Evolutionary conservation across 192 early-diverging fungal genomes (phyloP), one percentile per base, ranked within the genome.

Genomic region (Linnemannia elongata): DNA sequence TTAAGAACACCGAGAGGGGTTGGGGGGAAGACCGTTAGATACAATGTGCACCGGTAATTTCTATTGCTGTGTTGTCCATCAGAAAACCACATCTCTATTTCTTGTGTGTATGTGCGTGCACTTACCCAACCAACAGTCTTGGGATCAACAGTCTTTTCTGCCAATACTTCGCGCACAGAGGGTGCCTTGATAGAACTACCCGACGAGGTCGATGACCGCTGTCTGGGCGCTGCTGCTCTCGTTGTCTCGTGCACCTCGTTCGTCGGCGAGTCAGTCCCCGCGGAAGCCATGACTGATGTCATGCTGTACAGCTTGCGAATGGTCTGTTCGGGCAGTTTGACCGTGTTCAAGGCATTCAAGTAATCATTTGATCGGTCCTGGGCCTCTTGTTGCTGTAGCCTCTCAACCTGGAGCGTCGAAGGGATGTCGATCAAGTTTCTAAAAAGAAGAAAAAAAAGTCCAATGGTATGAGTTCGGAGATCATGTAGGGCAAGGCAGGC

Each of bases 341-440:
- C 85, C 13, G 85, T 81, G 54, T 75, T 81, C 15, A 87, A 60
- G 6, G 85, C 85, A 57, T 75, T 78, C 33, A 78, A 63, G 68
- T 87, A 87, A 38, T 87, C 85, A 27, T 87, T 78, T 18, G 79
- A 87, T 20, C 85, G 79, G 52, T 77, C 78, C 68, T 78, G 75
- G 38, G 76, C 85, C 57, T 78, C 85, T 41, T 87, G 79, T 38
- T 81, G 85, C 72, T 87, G 79, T 36, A 87, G 57, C 35, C 85
- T 80, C 74, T 87, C 85, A 39, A 87, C 17, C 12, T 87, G 85
- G 33, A 87, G 63, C 35, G 85, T 81, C n/a, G 85, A 87, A 27
- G 85, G 85, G 38, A 87, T 87, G 38, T 87, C 85, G 77, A 87
- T 87, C 57, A 87, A 52, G 49, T 81, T 81, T 73, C 85, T 87